Percentiles rank a stretch among this genome's conserved stretches.
Conservation (phyloP, 495 filamentous ascomycete species). For the Platismatia glauca region DNA sequence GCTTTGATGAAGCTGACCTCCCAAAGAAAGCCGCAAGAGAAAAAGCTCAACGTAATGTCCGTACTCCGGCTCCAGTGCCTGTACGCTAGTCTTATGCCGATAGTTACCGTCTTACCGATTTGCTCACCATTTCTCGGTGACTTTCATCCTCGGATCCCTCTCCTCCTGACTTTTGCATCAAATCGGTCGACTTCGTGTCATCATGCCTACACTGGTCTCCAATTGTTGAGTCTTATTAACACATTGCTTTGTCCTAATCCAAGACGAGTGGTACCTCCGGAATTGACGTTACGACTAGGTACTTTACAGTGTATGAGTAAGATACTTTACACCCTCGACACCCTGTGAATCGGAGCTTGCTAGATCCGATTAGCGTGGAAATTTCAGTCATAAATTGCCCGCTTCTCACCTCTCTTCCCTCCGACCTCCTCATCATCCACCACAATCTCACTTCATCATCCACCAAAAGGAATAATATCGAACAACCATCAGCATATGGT, state of each 20-base stretch:
- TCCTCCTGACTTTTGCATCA: neutral
- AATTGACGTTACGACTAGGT: neutral
- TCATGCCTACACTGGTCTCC: neutral
- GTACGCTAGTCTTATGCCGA: constrained; percentile 21
- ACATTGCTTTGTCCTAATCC: neutral
- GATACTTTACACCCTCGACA: too few relatives aligned
- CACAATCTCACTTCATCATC: constrained; percentile 16
- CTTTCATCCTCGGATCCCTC: neutral
- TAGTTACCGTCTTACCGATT: constrained; percentile 20
- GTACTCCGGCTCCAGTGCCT: constrained; percentile 2
- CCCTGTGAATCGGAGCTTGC: neutral
- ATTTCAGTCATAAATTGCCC: constrained; percentile 2
- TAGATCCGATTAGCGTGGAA: constrained; percentile 1
- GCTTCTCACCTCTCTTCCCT: constrained; percentile 7
- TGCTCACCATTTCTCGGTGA: too few relatives aligned
- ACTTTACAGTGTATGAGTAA: too few relatives aligned
- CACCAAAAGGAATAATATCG: constrained; percentile 10
- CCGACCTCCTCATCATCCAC: constrained; percentile 17
- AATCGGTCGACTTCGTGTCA: neutral
- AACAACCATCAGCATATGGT: neutral
- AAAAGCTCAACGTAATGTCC: neutral
- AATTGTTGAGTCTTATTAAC: neutral
- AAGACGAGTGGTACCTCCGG: neutral
- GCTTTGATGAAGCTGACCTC: neutral
- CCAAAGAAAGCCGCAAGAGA: constrained; percentile 6